Base-by-base conservation (phyloP, 179 eudicot genomes). In the Amaranthus tricolor region DNA sequence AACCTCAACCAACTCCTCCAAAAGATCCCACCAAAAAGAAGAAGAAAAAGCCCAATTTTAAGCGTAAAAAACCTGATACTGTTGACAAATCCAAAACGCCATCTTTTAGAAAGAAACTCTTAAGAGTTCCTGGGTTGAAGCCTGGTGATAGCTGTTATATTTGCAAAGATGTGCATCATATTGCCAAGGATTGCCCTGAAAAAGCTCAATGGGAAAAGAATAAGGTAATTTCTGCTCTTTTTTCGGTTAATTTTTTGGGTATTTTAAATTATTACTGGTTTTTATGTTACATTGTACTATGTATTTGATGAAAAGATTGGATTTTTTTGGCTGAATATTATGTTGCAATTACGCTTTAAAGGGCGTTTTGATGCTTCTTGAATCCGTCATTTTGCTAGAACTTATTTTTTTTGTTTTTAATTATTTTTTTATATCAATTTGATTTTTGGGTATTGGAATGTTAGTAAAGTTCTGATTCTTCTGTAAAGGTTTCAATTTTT, bases 141-240 rank as follows among this genome's bases (percentile, higher is more conserved):
- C 97, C 97, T 53, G 99, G 99, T 16, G 99, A 95, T 67, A 84
- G 91, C 79, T 95, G 99, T 80, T 95, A 73, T 73, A 95, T 93
- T 61, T 95, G 99, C 78, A 93, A 89, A 73, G 97, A 72, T 40
- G 68, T 40, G 6, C 85, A 89, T 79, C 99, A 94, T 85, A 88
- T 94, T 82, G 98, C 98, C 60, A 93, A 89, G 66, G 58, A 84
- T 68, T 93, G 98, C 74, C 96, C 96, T 44, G 77, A 86, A 67
- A 93, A 91, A 74, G 84, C 85, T 72, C 81, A 78, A 51, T 93
- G 98, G 98, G 94, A 89, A 73, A 89, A 74, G 70, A 85, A 93
- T 80, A 93, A 93, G 98, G 96, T 92, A 47, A 61, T 4, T 3
- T 11, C 62, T 71, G 51, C n/a, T 62, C 12, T 16, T 0, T 31